Evolutionary conservation across 1,284 basidiomycete species (phyloP).

Genomic region (Pyrrhoderma noxium): DNA sequence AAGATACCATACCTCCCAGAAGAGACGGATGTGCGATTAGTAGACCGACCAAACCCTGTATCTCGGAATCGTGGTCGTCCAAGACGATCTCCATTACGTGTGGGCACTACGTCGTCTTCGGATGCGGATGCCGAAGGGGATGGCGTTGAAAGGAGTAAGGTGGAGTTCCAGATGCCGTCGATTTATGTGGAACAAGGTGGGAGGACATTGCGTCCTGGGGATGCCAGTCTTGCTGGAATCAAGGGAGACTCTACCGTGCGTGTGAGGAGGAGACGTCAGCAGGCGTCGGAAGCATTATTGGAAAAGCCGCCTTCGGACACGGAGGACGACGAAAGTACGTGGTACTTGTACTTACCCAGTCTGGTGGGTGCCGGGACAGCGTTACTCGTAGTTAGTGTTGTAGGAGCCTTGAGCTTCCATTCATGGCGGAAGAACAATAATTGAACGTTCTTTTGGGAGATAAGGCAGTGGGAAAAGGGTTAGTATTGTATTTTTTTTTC

Average conservation of each 20-base stretch:
- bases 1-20: conserved; percentile 52
- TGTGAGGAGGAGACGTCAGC: conserved; percentile 40
- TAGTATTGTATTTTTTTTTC: no score
- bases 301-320: conserved; percentile 19
- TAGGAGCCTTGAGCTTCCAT: conserved; percentile 65
- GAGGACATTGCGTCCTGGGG: conserved; percentile 8
- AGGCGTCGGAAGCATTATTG: conserved; percentile 42
- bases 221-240: background rate
- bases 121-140: conserved; percentile 11
- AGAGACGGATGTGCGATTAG: conserved; percentile 33
- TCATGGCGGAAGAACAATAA: conserved; percentile 63
- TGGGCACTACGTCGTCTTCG: conserved; percentile 7
- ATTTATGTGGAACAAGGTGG: conserved; percentile 34
- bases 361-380: conserved; percentile 74
- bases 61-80: background rate
- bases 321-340: conserved; percentile 59
- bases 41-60: background rate
- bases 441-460: conserved; percentile 6
- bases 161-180: conserved; percentile 25
- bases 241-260: conserved; percentile 24
- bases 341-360: conserved; percentile 70
- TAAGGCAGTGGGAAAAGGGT: background rate
- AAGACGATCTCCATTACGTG: background rate
- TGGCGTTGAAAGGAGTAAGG: background rate
- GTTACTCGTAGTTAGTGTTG: conserved; percentile 66